Conservation (phyloP, 2,329 filamentous ascomycete genomes). For the Botryotinia globosa region DNA sequence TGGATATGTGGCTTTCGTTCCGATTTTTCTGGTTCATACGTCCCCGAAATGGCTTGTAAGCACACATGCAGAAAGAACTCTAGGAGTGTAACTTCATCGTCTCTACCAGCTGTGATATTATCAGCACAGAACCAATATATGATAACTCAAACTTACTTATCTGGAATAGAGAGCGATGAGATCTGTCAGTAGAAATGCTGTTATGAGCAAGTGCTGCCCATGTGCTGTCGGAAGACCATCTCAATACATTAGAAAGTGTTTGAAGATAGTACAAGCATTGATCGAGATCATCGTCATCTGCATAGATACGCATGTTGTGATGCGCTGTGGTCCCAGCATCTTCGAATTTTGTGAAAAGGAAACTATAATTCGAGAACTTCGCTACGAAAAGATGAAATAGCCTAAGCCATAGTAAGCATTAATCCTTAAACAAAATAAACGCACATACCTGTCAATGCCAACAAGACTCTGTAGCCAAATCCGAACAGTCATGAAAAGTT, state of each 20-base stretch:
- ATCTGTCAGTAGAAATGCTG: constrained; percentile 48
- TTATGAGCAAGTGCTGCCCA: constrained; percentile 70
- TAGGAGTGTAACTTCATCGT: constrained; percentile 60
- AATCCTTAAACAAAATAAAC: neutral
- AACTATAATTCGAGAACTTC: constrained; percentile 55
- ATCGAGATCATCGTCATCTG: constrained; percentile 65
- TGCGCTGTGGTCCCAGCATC: constrained; percentile 27
- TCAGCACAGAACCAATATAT: constrained; percentile 23
- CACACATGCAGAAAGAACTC: constrained; percentile 66
- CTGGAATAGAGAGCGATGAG: constrained; percentile 44
- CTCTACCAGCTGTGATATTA: constrained; percentile 46
- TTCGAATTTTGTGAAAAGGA: constrained; percentile 43
- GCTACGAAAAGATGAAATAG: constrained; percentile 59
- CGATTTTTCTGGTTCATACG: constrained; percentile 40
- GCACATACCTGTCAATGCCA: constrained; percentile 59
- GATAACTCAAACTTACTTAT: constrained; percentile 49
- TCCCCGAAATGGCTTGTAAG: constrained; percentile 57
- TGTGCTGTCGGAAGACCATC: constrained; percentile 63
- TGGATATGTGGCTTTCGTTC: constrained; percentile 52
- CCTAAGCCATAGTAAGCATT: constrained; percentile 41
- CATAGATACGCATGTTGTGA: constrained; percentile 41
- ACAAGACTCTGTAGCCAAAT: constrained; percentile 73
- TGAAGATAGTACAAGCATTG: constrained; percentile 76
- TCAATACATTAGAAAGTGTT: constrained; percentile 69
- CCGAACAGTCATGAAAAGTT: constrained; percentile 72